Conservation (phyloP, 257 asterid genomes). For the Mentha longifolia region DNA sequence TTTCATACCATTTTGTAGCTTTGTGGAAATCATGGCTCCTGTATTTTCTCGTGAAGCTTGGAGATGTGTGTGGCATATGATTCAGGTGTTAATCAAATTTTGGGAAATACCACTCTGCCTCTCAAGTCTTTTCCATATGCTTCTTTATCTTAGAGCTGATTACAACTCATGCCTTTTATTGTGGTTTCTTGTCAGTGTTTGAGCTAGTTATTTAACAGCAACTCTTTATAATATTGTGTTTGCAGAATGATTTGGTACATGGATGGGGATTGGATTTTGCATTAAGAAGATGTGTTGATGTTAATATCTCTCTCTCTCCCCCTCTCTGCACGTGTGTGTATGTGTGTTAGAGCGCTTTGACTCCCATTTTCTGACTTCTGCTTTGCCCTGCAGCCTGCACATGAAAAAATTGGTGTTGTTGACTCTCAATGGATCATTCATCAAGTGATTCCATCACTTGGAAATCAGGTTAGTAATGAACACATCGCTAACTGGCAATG, state of each 20-base stretch:
- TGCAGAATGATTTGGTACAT: constrained; percentile 96
- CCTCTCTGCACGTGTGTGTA: constrained; percentile 27
- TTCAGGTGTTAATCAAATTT: constrained; percentile 66
- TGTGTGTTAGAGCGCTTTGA: neutral
- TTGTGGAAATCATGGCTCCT: constrained; percentile 99
- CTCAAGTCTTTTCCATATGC: neutral
- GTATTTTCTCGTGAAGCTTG: constrained; percentile 97
- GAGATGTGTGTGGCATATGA: constrained; percentile 99
- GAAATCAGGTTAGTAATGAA: constrained; percentile 75
- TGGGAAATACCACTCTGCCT: constrained; percentile 15
- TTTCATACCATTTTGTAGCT: constrained; percentile 50
- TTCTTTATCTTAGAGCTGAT: neutral
- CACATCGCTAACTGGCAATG: constrained; percentile 3
- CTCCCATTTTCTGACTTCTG: constrained; percentile 19
- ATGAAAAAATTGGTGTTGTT: constrained; percentile 95
- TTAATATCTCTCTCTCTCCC: constrained; percentile 46
- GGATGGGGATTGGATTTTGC: constrained; percentile 99
- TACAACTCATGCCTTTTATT: constrained; percentile 17
- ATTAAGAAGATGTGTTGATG: constrained; percentile 91
- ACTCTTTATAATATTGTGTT: constrained; percentile 17
- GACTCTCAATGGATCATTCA: constrained; percentile 98
- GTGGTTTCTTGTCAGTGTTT: constrained; percentile 7
- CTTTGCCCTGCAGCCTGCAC: constrained; percentile 77
- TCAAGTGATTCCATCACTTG: constrained; percentile 99
- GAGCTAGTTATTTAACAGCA: constrained; percentile 22